These are phyloP conservation scores for Tolypocladium inflatum DNA, from an alignment of 2,329 filamentous ascomycete genomes.

Conservation along the genomic window DNA sequence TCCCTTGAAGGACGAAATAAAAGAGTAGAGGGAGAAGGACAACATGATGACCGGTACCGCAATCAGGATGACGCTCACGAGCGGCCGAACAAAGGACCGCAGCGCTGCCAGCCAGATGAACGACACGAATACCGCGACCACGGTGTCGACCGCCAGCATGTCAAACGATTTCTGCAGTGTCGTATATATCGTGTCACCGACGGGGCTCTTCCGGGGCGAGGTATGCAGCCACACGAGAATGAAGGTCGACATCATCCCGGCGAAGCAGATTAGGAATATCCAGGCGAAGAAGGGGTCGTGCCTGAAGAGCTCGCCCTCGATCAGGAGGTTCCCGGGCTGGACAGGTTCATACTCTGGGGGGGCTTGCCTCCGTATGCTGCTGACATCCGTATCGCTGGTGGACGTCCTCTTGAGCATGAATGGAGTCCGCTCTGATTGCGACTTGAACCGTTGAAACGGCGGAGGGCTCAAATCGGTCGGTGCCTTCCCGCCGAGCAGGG, in stretches of 20 bases:
- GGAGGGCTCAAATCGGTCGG: constrained; percentile 45
- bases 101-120: constrained; percentile 84
- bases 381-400: constrained; percentile 38
- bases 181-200: constrained; percentile 92
- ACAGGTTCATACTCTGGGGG: constrained; percentile 24
- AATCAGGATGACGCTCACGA: constrained; percentile 72
- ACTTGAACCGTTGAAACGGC: constrained; percentile 52
- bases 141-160: constrained; percentile 80
- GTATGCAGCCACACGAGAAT: constrained; percentile 88
- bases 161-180: constrained; percentile 80
- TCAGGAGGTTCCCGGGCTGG: constrained; percentile 38
- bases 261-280: constrained; percentile 76
- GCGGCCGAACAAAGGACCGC: constrained; percentile 75
- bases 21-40: constrained; percentile 84
- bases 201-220: constrained; percentile 56
- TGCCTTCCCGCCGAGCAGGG: constrained; percentile 46
- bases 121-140: constrained; percentile 82
- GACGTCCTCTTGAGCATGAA: constrained; percentile 32
- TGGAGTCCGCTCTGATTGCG: constrained; percentile 25
- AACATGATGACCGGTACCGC: constrained; percentile 79
- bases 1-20: constrained; percentile 82
- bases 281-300: constrained; percentile 91
- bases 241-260: constrained; percentile 78
- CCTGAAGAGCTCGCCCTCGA: constrained; percentile 59
- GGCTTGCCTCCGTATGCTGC: constrained; percentile 24